These are phyloP conservation scores for Beauveria rudraprayagi DNA, from an alignment of 2,329 filamentous ascomycete genomes.

Conservation along the genomic window DNA sequence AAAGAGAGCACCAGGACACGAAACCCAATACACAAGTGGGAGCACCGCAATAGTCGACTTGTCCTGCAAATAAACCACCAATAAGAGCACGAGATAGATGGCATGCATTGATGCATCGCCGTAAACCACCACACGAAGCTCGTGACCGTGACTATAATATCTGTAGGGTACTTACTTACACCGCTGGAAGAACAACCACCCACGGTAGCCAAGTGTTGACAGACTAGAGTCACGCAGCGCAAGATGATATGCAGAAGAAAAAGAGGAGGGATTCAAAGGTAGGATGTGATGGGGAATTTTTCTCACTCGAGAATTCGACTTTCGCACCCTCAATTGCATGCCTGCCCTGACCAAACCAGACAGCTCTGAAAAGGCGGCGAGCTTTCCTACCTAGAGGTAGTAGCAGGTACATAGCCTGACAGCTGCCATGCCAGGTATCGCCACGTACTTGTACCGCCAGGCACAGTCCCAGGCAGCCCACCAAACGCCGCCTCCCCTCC, in stretches of 20 bases:
- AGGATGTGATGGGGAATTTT: too few relatives aligned
- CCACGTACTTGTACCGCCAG: background rate
- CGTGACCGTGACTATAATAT: background rate
- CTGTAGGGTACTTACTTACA: background rate
- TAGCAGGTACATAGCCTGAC: background rate
- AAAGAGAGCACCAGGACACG: too few relatives aligned
- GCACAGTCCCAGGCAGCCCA: background rate
- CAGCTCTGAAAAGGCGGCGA: conserved; percentile 2
- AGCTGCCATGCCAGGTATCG: background rate
- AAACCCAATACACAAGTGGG: too few relatives aligned
- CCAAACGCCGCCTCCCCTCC: conserved; percentile 1
- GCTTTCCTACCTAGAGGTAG: background rate
- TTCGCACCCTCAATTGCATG: background rate
- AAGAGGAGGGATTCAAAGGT: background rate
- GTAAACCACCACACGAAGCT: too few relatives aligned
- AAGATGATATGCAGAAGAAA: background rate
- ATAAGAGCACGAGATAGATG: too few relatives aligned
- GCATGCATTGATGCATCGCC: too few relatives aligned
- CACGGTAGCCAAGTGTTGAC: background rate
- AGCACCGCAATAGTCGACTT: too few relatives aligned
- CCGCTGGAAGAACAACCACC: background rate
- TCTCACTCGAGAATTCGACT: background rate
- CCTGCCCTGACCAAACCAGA: background rate
- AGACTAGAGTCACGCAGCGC: background rate
- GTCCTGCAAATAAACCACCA: too few relatives aligned